Conservation (phyloP, 805 yeast species). For the Isabelozyma gotoi region DNA sequence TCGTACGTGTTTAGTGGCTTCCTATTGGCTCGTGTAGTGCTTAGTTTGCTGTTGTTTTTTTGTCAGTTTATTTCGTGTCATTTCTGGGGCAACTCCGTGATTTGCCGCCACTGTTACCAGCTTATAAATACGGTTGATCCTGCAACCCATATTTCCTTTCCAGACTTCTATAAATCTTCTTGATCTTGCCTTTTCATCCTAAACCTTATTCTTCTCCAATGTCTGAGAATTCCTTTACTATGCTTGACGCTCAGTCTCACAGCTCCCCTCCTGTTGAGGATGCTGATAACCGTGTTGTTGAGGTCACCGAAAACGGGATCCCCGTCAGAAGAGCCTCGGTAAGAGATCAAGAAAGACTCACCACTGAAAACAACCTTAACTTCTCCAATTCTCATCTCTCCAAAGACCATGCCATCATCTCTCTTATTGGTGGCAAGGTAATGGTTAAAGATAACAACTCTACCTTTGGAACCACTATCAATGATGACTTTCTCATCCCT, state of each 20-base stretch:
- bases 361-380: constrained; percentile 27
- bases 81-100: background rate
- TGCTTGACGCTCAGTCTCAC: background rate
- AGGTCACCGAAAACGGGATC: constrained; percentile 7
- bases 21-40: background rate
- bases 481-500: constrained; percentile 23
- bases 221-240: background rate
- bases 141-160: no score
- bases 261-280: background rate
- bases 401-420: constrained; percentile 34
- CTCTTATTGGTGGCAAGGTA: constrained; percentile 15
- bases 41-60: background rate
- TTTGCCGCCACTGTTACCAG: background rate
- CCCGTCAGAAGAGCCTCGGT: constrained; percentile 29
- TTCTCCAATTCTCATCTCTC: constrained; percentile 37
- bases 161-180: no score
- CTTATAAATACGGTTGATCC: background rate
- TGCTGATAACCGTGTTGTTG: background rate
- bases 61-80: background rate
- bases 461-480: constrained; percentile 39
- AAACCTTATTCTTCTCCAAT: no score
- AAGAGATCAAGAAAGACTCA: constrained; percentile 23
- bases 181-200: no score
- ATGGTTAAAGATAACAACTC: constrained; percentile 30
- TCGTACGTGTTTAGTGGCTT: background rate